phyloP scores from a whole-genome alignment of 1,139 yeast species.

The Saccharomyces hybrid region DNA sequence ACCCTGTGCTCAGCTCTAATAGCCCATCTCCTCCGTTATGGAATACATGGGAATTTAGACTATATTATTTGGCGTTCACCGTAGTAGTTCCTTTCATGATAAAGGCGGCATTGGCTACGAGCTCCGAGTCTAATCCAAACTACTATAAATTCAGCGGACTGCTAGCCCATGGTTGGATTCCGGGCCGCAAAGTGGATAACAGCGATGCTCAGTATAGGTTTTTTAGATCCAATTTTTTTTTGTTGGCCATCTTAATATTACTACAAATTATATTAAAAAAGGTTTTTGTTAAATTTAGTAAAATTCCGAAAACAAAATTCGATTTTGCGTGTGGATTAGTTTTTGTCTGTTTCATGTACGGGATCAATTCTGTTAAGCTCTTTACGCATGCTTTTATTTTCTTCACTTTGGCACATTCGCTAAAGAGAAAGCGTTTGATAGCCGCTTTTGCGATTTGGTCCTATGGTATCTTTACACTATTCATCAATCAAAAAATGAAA shows the following conservation, averaged over 20 bases:
- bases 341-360: constrained; percentile 73
- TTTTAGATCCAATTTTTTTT: constrained; percentile 70
- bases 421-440: constrained; percentile 16
- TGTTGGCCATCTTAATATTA: constrained; percentile 46
- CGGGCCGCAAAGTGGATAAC: constrained; percentile 77
- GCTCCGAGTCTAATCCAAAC: constrained; percentile 70
- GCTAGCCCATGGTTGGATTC: constrained; percentile 66
- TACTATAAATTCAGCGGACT: constrained; percentile 54
- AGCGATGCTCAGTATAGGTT: constrained; percentile 85
- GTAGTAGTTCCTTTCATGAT: constrained; percentile 76
- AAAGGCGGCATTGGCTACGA: constrained; percentile 73
- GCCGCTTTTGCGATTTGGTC: constrained; percentile 53
- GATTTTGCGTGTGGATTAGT: constrained; percentile 66
- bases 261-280: constrained; percentile 49
- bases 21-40: constrained; percentile 1
- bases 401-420: constrained; percentile 44
- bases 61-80: constrained; percentile 55
- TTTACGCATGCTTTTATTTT: constrained; percentile 48
- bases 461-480: constrained; percentile 67
- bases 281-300: constrained; percentile 17
- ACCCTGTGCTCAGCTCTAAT: not conserved
- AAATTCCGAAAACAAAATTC: constrained; percentile 41
- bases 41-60: constrained; percentile 45
- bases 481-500: constrained; percentile 64
- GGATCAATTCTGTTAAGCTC: constrained; percentile 59